These are phyloP conservation scores for Stephanodiscus triporus DNA, from an alignment of 108 stramenopile genomes.

Conservation along the genomic window DNA sequence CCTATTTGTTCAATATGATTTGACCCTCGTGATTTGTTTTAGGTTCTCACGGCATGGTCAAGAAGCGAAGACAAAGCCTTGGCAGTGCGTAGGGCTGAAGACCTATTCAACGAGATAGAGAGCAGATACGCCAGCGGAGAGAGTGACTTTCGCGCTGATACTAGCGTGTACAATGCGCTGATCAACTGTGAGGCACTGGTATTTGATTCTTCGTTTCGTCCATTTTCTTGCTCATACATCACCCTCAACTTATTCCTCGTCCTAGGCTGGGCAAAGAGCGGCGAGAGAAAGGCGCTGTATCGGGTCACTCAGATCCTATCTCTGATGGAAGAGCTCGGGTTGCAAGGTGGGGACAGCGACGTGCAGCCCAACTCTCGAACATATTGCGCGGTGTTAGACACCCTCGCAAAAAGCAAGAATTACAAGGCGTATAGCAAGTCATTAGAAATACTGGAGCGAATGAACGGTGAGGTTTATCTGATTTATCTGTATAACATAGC, in stretches of 20 bases:
- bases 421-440: conserved; percentile 37
- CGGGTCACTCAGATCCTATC: conserved; percentile 34
- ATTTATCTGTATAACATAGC: neutral
- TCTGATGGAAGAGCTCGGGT: conserved; percentile 40
- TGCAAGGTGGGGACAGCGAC: conserved; percentile 43
- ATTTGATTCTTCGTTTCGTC: neutral
- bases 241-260: neutral
- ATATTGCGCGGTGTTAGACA: conserved; percentile 39
- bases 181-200: conserved; percentile 30
- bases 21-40: neutral
- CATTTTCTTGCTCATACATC: neutral
- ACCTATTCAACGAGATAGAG: conserved; percentile 39
- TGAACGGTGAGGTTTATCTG: conserved; percentile 21
- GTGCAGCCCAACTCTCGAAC: conserved; percentile 44
- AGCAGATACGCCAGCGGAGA: conserved; percentile 36
- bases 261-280: conserved; percentile 42
- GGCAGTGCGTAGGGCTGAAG: conserved; percentile 36
- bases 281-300: conserved; percentile 33
- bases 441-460: conserved; percentile 40
- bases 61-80: conserved; percentile 31
- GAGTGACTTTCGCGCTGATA: conserved; percentile 31
- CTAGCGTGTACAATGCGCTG: conserved; percentile 40
- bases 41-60: conserved; percentile 38
- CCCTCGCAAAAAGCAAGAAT: conserved; percentile 34
- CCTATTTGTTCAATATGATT: neutral